Percentiles rank a stretch among this genome's conserved stretches.
Evolutionary conservation across 1,284 basidiomycete genomes (phyloP).

Genomic region (Amylostereum chailletii): DNA sequence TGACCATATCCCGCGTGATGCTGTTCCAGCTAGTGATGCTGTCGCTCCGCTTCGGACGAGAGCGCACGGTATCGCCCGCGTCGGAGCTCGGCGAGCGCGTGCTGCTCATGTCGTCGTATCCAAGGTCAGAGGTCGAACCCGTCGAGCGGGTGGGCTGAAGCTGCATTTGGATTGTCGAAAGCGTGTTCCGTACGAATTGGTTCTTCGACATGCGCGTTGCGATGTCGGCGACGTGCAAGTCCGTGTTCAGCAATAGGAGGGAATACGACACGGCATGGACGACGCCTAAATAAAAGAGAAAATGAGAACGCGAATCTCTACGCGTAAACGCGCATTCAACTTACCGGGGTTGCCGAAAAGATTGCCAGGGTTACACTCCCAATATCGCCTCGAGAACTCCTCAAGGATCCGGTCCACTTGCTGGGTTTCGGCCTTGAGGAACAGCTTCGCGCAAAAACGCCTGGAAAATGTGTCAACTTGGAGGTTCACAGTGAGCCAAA

Average conservation of each 20-base stretch:
- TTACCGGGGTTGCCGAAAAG: conserved; percentile 78
- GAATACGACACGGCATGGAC: conserved; percentile 94
- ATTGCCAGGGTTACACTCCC: conserved; percentile 79
- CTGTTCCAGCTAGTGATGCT: conserved; percentile 81
- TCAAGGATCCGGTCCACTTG: conserved; percentile 96
- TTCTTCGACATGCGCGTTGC: conserved; percentile 84
- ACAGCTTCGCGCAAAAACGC: conserved; percentile 84
- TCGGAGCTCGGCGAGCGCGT: conserved; percentile 43
- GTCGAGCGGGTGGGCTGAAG: conserved; percentile 21
- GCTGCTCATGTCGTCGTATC: conserved; percentile 58
- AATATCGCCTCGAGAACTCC: conserved; percentile 84
- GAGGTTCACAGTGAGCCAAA: neutral
- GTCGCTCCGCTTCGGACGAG: conserved; percentile 66
- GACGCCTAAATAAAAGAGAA: conserved; percentile 45
- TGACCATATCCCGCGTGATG: conserved; percentile 47
- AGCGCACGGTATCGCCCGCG: conserved; percentile 28
- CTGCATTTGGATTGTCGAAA: conserved; percentile 77
- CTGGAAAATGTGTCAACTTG: conserved; percentile 29
- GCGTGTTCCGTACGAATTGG: conserved; percentile 91
- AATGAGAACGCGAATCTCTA: conserved; percentile 6
- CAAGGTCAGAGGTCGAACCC: conserved; percentile 52
- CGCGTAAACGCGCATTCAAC: conserved; percentile 19
- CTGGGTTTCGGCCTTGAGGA: conserved; percentile 93
- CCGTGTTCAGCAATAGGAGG: conserved; percentile 91
- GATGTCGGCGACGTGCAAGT: conserved; percentile 92